Percentiles rank a stretch among this genome's conserved stretches.
Conservation (phyloP, 202 grass and related monocot species). For the Musa balbisiana region DNA sequence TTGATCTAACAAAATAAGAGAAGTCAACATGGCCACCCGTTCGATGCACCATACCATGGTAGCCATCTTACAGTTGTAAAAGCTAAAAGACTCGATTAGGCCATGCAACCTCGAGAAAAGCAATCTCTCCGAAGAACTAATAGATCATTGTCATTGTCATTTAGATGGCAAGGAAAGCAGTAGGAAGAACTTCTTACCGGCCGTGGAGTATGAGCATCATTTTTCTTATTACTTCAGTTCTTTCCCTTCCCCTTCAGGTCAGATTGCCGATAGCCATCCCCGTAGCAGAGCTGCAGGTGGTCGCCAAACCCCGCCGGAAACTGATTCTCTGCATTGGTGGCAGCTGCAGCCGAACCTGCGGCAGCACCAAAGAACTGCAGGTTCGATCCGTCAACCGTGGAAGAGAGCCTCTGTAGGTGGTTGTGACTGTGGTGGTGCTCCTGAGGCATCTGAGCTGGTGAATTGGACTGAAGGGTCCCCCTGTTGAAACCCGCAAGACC, state of each 20-base stretch:
- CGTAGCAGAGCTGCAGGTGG: conserved; percentile 27
- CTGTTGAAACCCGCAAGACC: conserved; percentile 28
- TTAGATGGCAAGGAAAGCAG: neutral
- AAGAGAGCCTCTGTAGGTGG: conserved; percentile 29
- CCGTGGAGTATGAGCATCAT: neutral
- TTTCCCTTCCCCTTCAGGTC: conserved; percentile 28
- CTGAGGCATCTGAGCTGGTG: conserved; percentile 28
- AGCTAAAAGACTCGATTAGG: neutral
- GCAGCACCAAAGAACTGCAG: conserved; percentile 19
- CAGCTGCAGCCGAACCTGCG: neutral
- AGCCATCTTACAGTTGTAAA: neutral
- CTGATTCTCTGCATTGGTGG: conserved; percentile 7
- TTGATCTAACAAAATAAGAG: neutral
- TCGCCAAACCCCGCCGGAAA: conserved; percentile 20
- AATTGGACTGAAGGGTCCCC: conserved; percentile 39
- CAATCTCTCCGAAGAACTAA: neutral
- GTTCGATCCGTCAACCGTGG: conserved; percentile 24
- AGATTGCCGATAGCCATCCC: conserved; percentile 21
- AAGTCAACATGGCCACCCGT: neutral
- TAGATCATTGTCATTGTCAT: neutral
- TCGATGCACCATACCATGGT: neutral
- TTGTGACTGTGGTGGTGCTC: conserved; percentile 17
- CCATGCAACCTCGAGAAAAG: conserved; percentile 4
- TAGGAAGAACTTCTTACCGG: neutral
- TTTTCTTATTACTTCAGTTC: neutral